These are phyloP conservation scores for Blastobotrys buckinghamii DNA, from an alignment of 1,139 yeast genomes.

Conservation along the genomic window DNA sequence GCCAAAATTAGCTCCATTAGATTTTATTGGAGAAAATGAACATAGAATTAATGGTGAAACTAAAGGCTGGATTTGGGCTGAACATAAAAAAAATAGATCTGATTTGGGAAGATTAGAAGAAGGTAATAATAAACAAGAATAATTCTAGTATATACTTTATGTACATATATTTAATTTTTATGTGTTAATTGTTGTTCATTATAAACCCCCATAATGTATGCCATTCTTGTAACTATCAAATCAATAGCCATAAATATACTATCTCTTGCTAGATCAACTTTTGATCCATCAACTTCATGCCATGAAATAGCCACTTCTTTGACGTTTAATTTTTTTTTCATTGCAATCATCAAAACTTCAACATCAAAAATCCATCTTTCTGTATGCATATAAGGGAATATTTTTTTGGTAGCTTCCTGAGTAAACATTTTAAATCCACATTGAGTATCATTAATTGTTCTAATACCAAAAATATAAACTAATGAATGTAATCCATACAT, in stretches of 20 bases:
- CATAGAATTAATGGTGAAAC: constrained; percentile 42
- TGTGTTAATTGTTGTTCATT: constrained; percentile 24
- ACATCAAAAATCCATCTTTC: constrained; percentile 99
- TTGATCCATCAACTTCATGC: constrained; percentile 96
- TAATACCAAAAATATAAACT: constrained; percentile 82
- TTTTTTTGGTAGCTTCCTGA: constrained; percentile 51
- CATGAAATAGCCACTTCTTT: constrained; percentile 83
- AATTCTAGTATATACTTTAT: background rate
- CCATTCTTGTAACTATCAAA: constrained; percentile 81
- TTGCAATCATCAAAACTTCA: constrained; percentile 77
- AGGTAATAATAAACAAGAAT: constrained; percentile 6
- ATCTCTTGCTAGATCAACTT: constrained; percentile 86
- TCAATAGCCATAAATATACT: constrained; percentile 95
- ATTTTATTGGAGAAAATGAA: constrained; percentile 41
- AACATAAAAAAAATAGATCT: constrained; percentile 2
- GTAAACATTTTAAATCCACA: constrained; percentile 95
- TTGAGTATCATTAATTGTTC: constrained; percentile 85
- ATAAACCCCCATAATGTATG: constrained; percentile 80
- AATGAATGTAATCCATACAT: constrained; percentile 91
- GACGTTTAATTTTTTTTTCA: constrained; percentile 59
- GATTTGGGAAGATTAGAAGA: constrained; percentile 8
- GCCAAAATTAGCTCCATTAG: constrained; percentile 68
- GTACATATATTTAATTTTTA: background rate
- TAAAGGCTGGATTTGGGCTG: constrained; percentile 33
- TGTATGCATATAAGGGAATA: constrained; percentile 90